Evolutionary conservation across 805 yeast genomes (phyloP).

Genomic region (Saccharomycopsis selenospora): DNA sequence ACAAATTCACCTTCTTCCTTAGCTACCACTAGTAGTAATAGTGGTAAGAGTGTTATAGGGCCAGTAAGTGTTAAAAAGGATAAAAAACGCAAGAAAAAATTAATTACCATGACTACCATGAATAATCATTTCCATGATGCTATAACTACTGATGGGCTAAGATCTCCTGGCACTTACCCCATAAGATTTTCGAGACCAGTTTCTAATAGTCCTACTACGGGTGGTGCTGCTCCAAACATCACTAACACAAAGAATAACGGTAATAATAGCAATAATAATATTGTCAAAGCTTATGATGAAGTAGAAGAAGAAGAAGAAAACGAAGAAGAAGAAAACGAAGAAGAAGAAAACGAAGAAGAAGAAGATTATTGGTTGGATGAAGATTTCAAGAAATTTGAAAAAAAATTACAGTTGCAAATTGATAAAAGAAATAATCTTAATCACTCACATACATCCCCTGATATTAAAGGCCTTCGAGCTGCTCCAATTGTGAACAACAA

Average conservation of each 20-base stretch:
- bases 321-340: not conserved
- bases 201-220: not conserved
- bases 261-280: not conserved
- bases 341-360: constrained; percentile 2
- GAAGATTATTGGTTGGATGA: constrained; percentile 18
- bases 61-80: no score
- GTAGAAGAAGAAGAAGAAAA: not conserved
- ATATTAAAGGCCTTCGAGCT: not conserved
- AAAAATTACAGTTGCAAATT: not conserved
- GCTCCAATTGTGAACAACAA: constrained; percentile 7
- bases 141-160: no score
- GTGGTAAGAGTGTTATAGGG: not conserved
- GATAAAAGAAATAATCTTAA: not conserved
- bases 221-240: not conserved
- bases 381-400: constrained; percentile 12
- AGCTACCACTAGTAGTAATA: not conserved
- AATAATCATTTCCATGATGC: not conserved
- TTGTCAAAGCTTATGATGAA: not conserved
- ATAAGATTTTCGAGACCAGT: no score
- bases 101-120: not conserved
- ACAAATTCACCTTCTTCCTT: no score
- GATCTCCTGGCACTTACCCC: no score
- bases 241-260: not conserved
- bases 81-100: not conserved
- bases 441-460: not conserved